Evolutionary conservation across 306 rosid species (phyloP), one percentile per base, ranked within the genome.

Genomic region (Rosa persica): DNA sequence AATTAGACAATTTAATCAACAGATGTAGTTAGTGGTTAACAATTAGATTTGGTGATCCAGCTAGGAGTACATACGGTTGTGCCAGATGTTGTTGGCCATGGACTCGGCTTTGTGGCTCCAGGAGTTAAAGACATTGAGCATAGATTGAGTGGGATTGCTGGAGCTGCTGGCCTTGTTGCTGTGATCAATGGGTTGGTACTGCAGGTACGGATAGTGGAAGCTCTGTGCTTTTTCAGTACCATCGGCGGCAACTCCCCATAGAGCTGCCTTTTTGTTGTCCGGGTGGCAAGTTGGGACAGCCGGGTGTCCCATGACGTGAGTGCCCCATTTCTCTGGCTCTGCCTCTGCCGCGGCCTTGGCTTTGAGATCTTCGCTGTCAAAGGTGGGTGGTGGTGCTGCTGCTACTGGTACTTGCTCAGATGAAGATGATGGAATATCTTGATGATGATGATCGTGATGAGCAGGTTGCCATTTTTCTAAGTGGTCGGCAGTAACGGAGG

Each of bases 71-170:
- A 75, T 86, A 86, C 89, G 83, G 73, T 88, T 80, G 77, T 80
- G 89, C 92, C 92, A 88, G 72, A 88, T 78, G 88, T 86, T 86
- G 52, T 82, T 67, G 69, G 92, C 92, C 77, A 86, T 44, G 22
- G 88, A 69, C 79, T 88, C 91, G 11, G 91, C 86, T 74, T 83
- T 88, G 80, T 57, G 78, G 81, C 83, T 83, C 91, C 91, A 88
- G 4, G 85, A 83, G 46, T 86, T 88, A 81, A 88, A 86, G 30
- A 78, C 69, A 4, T 86, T 83, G 22, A 88, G 58, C 30, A 83
- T 82, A 8, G 88, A 82, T 17, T 86, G 84, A 13, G 60, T 13
- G 6, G 88, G 83, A 17, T 67, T 70, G 69, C 70, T 65, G 70
- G 70, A 65, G n/a, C 43, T 20, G 64, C 62, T 34, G 43, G 44